phyloP scores from a whole-genome alignment of 176 grass and related monocot genomes.

The Juncus effusus region DNA sequence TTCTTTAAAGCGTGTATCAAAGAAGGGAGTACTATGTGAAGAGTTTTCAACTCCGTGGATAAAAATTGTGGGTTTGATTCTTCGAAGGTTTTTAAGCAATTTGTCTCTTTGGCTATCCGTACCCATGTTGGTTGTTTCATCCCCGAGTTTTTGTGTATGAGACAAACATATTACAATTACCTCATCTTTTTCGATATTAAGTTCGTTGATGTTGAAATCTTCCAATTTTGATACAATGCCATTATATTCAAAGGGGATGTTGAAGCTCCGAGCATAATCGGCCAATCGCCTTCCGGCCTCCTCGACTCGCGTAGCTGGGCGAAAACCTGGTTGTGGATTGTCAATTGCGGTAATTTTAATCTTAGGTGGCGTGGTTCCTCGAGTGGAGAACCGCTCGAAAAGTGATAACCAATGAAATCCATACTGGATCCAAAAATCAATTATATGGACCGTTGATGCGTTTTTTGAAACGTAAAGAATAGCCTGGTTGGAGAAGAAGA shows the following conservation, averaged over 20 bases:
- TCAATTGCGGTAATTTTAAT: conserved; percentile 68
- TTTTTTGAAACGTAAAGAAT: conserved; percentile 40
- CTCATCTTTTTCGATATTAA: conserved; percentile 38
- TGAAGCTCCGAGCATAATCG: conserved; percentile 56
- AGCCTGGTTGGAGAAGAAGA: conserved; percentile 45
- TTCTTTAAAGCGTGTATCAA: conserved; percentile 40
- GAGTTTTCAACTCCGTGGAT: conserved; percentile 30
- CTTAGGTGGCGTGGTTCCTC: conserved; percentile 34
- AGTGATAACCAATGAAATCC: conserved; percentile 75
- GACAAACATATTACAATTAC: conserved; percentile 28
- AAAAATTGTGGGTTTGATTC: conserved; percentile 38
- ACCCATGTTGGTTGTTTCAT: conserved; percentile 23
- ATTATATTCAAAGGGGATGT: conserved; percentile 51
- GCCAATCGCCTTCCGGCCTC: conserved; percentile 35
- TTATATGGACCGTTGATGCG: conserved; percentile 48
- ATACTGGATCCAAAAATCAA: conserved; percentile 64
- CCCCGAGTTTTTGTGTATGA: conserved; percentile 33
- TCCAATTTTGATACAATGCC: conserved; percentile 42
- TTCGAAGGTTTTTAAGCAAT: conserved; percentile 31
- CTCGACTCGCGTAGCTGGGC: conserved; percentile 26
- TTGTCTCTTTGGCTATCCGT: conserved; percentile 34
- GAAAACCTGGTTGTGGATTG: conserved; percentile 45
- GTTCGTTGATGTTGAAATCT: conserved; percentile 35
- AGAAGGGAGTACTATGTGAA: conserved; percentile 41
- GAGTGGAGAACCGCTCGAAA: conserved; percentile 38